Evolutionary conservation across 2,329 filamentous ascomycete species (phyloP).

Genomic region (Stenocarpella maydis): DNA sequence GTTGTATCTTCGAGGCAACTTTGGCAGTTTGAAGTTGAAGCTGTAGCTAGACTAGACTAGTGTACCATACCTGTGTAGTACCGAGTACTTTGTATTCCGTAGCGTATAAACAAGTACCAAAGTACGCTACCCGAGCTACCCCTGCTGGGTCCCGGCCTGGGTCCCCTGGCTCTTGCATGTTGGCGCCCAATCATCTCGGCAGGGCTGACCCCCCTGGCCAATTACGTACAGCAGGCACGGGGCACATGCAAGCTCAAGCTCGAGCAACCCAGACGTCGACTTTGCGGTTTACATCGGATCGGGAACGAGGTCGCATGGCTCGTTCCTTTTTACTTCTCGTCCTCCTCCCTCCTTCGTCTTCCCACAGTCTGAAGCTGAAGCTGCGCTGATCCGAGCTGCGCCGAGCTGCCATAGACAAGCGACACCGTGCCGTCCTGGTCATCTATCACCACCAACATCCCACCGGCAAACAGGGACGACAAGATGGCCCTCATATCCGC

Average conservation of each 20-base stretch:
- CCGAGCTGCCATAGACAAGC: no score
- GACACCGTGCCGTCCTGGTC: neutral
- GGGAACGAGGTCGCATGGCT: constrained; percentile 12
- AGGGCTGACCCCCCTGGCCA: neutral
- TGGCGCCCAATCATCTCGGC: neutral
- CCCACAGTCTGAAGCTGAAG: neutral
- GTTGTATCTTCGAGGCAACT: no score
- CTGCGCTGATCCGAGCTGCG: neutral
- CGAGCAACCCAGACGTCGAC: neutral
- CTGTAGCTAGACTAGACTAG: no score
- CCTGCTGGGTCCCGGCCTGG: constrained; percentile 3
- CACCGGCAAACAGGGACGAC: constrained; percentile 9
- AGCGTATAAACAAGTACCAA: neutral
- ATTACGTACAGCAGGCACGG: constrained; percentile 19
- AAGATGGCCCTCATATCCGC: constrained; percentile 84
- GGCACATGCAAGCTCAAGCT: constrained; percentile 15
- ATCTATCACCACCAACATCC: no score
- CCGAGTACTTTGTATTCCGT: no score
- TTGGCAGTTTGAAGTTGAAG: no score
- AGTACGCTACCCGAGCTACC: constrained; percentile 15
- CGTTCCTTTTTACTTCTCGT: no score
- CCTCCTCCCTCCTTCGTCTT: neutral
- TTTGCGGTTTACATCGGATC: neutral
- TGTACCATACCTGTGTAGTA: no score
- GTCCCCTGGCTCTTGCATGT: neutral